Evolutionary conservation across 495 filamentous ascomycete genomes (phyloP).

Genomic region (Haplographium delicatum): DNA sequence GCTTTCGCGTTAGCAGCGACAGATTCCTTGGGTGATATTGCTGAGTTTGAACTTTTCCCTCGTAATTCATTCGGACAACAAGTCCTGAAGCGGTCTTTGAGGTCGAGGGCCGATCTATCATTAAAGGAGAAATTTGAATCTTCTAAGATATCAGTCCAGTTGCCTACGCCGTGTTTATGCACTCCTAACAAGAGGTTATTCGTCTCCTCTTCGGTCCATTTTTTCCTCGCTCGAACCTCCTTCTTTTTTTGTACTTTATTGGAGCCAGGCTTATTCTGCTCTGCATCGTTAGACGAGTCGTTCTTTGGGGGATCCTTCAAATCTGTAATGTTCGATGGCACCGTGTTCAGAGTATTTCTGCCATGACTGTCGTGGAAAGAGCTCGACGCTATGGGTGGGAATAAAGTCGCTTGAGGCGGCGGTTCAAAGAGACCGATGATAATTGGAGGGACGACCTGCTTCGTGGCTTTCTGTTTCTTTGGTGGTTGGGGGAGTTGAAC

Average conservation of each 20-base stretch:
- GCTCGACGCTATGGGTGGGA: slow-evolving; percentile 62
- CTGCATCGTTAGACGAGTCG: background rate
- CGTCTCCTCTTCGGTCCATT: slow-evolving; percentile 84
- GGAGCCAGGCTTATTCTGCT: background rate
- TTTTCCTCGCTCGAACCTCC: slow-evolving; percentile 34
- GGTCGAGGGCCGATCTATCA: slow-evolving; percentile 66
- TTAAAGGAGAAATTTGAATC: slow-evolving; percentile 72
- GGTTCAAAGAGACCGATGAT: slow-evolving; percentile 73
- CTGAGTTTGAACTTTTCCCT: slow-evolving; percentile 28
- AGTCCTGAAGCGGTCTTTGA: slow-evolving; percentile 82
- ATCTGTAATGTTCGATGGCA: slow-evolving; percentile 14
- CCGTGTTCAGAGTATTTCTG: slow-evolving; percentile 31
- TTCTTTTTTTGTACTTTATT: slow-evolving; percentile 12
- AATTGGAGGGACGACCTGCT: slow-evolving; percentile 53
- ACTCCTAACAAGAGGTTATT: slow-evolving; percentile 71
- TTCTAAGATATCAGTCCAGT: slow-evolving; percentile 81
- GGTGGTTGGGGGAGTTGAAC: slow-evolving; percentile 48
- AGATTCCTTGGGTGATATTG: slow-evolving; percentile 13
- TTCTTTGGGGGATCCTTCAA: slow-evolving; percentile 3
- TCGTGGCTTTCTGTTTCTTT: slow-evolving; percentile 49
- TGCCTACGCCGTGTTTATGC: slow-evolving; percentile 75
- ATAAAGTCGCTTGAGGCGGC: slow-evolving; percentile 65
- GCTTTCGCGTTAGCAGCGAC: slow-evolving; percentile 11
- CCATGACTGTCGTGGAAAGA: slow-evolving; percentile 42
- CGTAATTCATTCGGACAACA: slow-evolving; percentile 61